A percentile compares a stretch with the other conserved stretches of the same genome.
phyloP scores from a whole-genome alignment of 2,329 filamentous ascomycete species.

The Neospermospora avenae region DNA sequence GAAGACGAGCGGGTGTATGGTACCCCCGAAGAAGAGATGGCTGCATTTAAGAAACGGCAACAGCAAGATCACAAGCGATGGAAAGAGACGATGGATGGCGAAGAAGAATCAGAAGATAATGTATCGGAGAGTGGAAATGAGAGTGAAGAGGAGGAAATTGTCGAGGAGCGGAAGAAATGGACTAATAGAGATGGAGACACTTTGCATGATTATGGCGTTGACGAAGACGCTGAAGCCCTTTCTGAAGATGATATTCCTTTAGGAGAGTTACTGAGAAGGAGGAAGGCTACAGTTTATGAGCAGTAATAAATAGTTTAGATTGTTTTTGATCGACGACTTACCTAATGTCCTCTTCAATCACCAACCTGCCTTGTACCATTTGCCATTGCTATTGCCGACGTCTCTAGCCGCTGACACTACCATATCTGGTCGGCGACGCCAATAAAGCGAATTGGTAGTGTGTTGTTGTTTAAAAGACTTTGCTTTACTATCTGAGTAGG shows the following conservation, averaged over 20 bases:
- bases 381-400: no score
- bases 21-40: constrained; percentile 39
- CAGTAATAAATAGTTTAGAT: not conserved
- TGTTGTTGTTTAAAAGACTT: no score
- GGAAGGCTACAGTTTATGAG: constrained; percentile 37
- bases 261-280: constrained; percentile 60
- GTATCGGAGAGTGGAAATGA: constrained; percentile 34
- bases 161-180: constrained; percentile 50
- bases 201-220: constrained; percentile 74
- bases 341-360: not conserved
- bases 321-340: not conserved
- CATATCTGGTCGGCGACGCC: no score
- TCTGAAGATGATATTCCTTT: constrained; percentile 67
- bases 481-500: no score
- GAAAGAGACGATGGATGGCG: constrained; percentile 19
- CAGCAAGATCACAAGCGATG: constrained; percentile 45
- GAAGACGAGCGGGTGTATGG: constrained; percentile 20
- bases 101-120: constrained; percentile 24
- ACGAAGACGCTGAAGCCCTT: constrained; percentile 64
- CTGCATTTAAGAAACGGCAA: constrained; percentile 49
- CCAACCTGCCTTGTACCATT: not conserved
- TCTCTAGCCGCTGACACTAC: no score
- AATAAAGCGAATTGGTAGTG: no score
- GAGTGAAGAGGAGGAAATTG: constrained; percentile 39
- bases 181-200: constrained; percentile 72